Evolutionary conservation across 2,329 filamentous ascomycete genomes (phyloP), one percentile per base, ranked within the genome.

Genomic region (Fusarium equiseti): DNA sequence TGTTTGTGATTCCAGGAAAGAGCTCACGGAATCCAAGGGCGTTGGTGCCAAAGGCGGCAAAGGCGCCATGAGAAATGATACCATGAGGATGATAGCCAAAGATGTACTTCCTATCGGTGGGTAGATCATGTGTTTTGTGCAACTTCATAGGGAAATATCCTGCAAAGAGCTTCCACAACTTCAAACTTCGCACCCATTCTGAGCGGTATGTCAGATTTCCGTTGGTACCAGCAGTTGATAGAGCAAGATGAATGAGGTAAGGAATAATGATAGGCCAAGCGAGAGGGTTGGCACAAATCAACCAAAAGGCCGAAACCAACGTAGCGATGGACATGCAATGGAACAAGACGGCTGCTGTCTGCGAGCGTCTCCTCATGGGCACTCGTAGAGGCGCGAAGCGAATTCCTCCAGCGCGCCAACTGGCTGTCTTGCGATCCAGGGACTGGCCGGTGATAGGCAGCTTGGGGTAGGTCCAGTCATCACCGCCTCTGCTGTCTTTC

Each of bases 21-120:
- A 97, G 89, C 59, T 92, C 89, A 1, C 89, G 87, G 79, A 98
- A 98, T 0, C 94, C 94, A 1, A 98, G 86, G 0, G 94, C 94
- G 75, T 98, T 95, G 1, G 95, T 98, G 6, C 87, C 92, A 77
- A 98, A 98, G 8, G 95, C 92, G 8, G 90, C 93, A 83, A 95
- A 98, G 1, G 95, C 95, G n/a, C 95, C 96, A 75, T 98, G 94
- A 8, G 92, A 96, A 76, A 99, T 98, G 80, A 99, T 98, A 26
- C 96, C 95, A 78, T 99, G 96, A 0, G 96, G 96, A 76, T 98
- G 96, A 80, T 98, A 98, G 46, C 95, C 95, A 75, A 99, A 94
- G 69, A 99, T 94, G 82, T 98, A 99, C 81, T 97, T 97, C 68
- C 94, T 87, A 2, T 91, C 94, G 0, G 94, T 88, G 24, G 92